Conservation (phyloP, 305 asterid genomes). For the Fraxinus xanthoxyloides region DNA sequence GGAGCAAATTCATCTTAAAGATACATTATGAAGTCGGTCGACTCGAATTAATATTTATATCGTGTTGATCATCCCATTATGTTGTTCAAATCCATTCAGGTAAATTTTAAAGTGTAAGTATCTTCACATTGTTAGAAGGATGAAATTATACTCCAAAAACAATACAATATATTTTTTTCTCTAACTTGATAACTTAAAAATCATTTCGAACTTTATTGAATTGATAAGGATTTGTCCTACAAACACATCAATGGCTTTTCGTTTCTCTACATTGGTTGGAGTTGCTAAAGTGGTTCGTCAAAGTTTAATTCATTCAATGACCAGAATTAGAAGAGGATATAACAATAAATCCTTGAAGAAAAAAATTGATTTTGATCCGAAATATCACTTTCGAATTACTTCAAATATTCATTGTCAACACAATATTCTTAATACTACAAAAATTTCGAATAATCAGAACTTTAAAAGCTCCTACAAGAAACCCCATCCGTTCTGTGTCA, state of each 20-base stretch:
- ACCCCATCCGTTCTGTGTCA: not conserved
- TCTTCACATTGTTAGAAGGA: too few relatives aligned
- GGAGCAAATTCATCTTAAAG: too few relatives aligned
- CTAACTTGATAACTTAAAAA: not conserved
- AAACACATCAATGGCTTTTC: not conserved
- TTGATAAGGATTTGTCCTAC: not conserved
- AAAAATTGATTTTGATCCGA: not conserved
- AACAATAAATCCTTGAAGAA: not conserved
- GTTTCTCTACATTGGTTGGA: not conserved
- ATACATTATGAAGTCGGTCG: too few relatives aligned
- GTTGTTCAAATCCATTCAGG: too few relatives aligned
- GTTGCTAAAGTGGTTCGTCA: conserved; percentile 29
- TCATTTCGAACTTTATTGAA: not conserved
- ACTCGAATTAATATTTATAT: too few relatives aligned
- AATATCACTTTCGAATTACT: not conserved
- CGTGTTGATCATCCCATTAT: too few relatives aligned
- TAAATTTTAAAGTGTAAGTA: too few relatives aligned
- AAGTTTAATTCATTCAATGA: not conserved
- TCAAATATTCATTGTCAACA: not conserved
- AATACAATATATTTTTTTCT: too few relatives aligned
- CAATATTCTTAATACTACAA: not conserved
- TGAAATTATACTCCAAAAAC: too few relatives aligned
- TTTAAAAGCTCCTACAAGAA: not conserved
- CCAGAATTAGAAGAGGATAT: not conserved
- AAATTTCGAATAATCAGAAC: not conserved